These are phyloP conservation scores for Talaromyces funiculosus DNA, from an alignment of 2,329 filamentous ascomycete species.

Conservation along the genomic window DNA sequence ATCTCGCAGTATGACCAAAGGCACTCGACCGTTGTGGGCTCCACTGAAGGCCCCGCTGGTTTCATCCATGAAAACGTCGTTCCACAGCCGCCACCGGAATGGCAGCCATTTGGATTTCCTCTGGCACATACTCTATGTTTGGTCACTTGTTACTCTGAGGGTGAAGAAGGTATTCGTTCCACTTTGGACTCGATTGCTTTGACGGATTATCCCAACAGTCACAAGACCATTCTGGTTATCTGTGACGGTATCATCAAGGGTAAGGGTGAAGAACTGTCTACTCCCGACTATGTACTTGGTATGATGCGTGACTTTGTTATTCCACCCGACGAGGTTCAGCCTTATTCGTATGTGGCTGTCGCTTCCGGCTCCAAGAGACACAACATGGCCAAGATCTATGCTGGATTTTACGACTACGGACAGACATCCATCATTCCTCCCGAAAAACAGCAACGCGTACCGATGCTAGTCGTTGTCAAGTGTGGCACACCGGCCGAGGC, in stretches of 20 bases:
- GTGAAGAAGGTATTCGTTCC: slow-evolving; percentile 83
- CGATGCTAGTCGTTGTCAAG: slow-evolving; percentile 96
- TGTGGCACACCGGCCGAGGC: slow-evolving; percentile 88
- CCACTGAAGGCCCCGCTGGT: slow-evolving; percentile 77
- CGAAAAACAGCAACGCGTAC: slow-evolving; percentile 92
- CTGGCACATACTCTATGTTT: slow-evolving; percentile 89
- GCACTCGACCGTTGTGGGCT: slow-evolving; percentile 53
- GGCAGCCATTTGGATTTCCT: slow-evolving; percentile 94
- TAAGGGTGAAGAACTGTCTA: slow-evolving; percentile 77
- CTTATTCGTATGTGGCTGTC: slow-evolving; percentile 94
- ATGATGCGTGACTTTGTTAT: slow-evolving; percentile 94
- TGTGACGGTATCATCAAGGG: slow-evolving; percentile 98
- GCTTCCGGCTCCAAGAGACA: slow-evolving; percentile 93
- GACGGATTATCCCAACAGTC: slow-evolving; percentile 98
- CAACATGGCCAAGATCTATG: slow-evolving; percentile 99
- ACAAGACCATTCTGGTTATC: slow-evolving; percentile 93
- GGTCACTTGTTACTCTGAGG: slow-evolving; percentile 96
- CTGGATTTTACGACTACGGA: slow-evolving; percentile 97
- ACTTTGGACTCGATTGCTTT: slow-evolving; percentile 94
- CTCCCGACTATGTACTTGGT: slow-evolving; percentile 78
- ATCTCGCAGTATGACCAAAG: slow-evolving; percentile 49
- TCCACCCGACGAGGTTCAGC: slow-evolving; percentile 71
- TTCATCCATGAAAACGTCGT: slow-evolving; percentile 96
- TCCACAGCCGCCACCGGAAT: slow-evolving; percentile 91
- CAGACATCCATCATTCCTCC: slow-evolving; percentile 67